These are phyloP conservation scores for Silene coronaria DNA, from an alignment of 179 eudicot species.

Conservation along the genomic window DNA sequence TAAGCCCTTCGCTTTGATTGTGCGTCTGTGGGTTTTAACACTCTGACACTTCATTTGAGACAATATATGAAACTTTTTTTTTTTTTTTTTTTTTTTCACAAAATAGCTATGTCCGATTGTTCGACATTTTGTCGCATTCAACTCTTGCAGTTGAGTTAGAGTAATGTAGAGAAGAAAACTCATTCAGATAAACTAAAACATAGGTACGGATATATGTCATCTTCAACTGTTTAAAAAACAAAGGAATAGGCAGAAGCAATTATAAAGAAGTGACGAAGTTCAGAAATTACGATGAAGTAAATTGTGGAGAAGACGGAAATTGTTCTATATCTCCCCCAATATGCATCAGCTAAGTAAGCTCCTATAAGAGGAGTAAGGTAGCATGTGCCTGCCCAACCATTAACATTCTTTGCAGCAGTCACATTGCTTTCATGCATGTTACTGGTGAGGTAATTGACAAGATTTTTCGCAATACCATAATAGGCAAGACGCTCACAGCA, in stretches of 20 bases:
- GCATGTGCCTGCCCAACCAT: slow-evolving; percentile 15
- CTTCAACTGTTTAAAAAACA: background rate
- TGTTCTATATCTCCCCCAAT: slow-evolving; percentile 15
- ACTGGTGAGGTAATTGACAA: slow-evolving; percentile 12
- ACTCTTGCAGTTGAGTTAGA: no score
- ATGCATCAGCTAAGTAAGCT: slow-evolving; percentile 14
- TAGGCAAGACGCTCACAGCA: slow-evolving; percentile 19
- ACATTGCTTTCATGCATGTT: slow-evolving; percentile 13
- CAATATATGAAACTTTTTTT: no score
- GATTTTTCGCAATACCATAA: slow-evolving; percentile 11
- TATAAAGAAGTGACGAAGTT: background rate
- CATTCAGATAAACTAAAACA: no score
- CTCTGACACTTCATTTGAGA: no score
- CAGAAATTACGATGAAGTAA: slow-evolving; percentile 11
- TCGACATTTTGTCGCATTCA: no score
- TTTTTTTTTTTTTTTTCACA: no score
- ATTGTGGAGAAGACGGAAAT: slow-evolving; percentile 10
- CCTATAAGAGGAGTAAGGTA: slow-evolving; percentile 17
- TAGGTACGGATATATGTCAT: background rate
- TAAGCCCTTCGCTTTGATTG: no score
- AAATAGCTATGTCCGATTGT: no score
- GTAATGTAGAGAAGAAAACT: no score
- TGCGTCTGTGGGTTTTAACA: no score
- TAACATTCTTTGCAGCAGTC: background rate
- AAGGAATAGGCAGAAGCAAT: background rate